Evolutionary conservation across 805 yeast genomes (phyloP), one percentile per base, ranked within the genome.

Genomic region (Zygoascus bituminiphila): DNA sequence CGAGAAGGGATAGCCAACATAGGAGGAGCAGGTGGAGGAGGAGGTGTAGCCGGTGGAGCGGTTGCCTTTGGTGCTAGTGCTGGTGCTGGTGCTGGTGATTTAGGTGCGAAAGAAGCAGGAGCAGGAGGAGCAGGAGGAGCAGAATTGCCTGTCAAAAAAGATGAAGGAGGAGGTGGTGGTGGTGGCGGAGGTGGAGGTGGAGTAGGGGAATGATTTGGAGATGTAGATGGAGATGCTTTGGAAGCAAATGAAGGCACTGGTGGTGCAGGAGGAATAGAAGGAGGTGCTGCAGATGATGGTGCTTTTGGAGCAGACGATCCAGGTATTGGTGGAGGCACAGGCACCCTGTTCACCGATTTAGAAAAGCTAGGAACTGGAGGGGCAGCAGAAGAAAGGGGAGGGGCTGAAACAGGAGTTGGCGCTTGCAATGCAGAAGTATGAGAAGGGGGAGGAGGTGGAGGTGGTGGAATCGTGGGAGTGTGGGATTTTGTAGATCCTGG

Each of bases 331-430:
- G 52, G 53, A 10, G 54, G 46, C 23, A 51, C 37, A 40, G 57
- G 48, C 12, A 44, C 36, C 9, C 52, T 42, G 15, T 50, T 48
- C 12, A 44, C 36, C 9, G 53, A 41, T 12, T 50, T 48, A 24
- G 60, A 52, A n/a, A 62, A 55, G 10, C 63, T 53, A 4, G 58
- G 52, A 39, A 62, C 56, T 31, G 50, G 48, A n/a, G 62, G 54
- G 2, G 54, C 47, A 29, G 54, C 48, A 17, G 55, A 53, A 17
- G 39, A 57, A 1, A 55, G 40, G 21, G 56, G 47, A 20, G 57
- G 52, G 9, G 54, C 52, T 2, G 45, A 52, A 40, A 51, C 51
- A 33, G 57, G 57, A 45, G 54, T 42, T 15, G 57, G 57, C 5
- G 33, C 4, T 15, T 29, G 33, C 9, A 29, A 7, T 5, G 33